phyloP scores from a whole-genome alignment of 306 rosid species.

The Acacia crassicarpa region DNA sequence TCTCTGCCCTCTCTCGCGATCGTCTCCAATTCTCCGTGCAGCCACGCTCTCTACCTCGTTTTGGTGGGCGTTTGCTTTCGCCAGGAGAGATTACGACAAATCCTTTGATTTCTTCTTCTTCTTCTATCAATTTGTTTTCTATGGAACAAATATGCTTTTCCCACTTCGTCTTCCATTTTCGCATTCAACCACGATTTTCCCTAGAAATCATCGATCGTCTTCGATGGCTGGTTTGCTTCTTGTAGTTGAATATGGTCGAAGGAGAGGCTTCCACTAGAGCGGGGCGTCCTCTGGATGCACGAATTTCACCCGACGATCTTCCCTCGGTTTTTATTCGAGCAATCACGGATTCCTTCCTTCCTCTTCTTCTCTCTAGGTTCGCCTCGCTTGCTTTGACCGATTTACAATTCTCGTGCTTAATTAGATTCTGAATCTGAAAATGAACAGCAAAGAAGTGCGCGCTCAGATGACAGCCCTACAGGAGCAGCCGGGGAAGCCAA shows the following conservation, averaged over 20 bases:
- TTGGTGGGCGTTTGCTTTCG: too few relatives aligned
- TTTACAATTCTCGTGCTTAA: neutral
- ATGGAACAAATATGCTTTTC: neutral
- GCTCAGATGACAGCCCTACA: slow-evolving; percentile 51
- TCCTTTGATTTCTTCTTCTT: too few relatives aligned
- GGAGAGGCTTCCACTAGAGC: neutral
- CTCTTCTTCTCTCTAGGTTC: slow-evolving; percentile 30
- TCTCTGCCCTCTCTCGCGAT: too few relatives aligned
- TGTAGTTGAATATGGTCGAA: slow-evolving; percentile 75
- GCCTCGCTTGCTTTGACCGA: neutral
- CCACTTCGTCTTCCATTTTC: neutral
- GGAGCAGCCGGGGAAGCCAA: slow-evolving; percentile 71
- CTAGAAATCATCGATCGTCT: neutral
- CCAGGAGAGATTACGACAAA: too few relatives aligned
- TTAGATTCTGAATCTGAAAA: neutral
- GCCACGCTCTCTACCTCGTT: too few relatives aligned
- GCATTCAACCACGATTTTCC: neutral
- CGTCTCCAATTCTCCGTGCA: too few relatives aligned
- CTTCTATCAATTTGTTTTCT: too few relatives aligned
- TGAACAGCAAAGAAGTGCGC: slow-evolving; percentile 33
- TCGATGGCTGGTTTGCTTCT: slow-evolving; percentile 84
- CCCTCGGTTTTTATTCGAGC: slow-evolving; percentile 64
- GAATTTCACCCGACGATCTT: slow-evolving; percentile 55
- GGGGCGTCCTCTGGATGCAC: slow-evolving; percentile 35
- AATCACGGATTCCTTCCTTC: slow-evolving; percentile 51